Evolutionary conservation across 2,329 filamentous ascomycete species (phyloP).

Genomic region (Xylaria sp.): DNA sequence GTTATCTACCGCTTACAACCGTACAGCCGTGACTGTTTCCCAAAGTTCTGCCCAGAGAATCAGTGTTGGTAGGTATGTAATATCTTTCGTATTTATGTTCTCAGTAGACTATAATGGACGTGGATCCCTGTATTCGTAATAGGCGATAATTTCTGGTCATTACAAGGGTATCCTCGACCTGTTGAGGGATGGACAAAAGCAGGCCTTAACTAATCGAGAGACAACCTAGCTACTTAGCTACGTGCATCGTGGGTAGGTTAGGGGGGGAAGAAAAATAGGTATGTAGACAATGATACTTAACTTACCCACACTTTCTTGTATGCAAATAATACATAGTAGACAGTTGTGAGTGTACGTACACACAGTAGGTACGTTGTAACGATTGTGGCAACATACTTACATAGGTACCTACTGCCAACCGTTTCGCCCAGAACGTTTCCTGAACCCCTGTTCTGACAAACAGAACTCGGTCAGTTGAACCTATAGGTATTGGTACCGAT

Average conservation of each 20-base stretch:
- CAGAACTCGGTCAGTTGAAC: not conserved
- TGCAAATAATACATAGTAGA: too few relatives aligned
- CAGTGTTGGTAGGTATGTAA: too few relatives aligned
- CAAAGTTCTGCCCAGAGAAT: too few relatives aligned
- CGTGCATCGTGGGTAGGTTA: too few relatives aligned
- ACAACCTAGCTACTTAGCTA: too few relatives aligned
- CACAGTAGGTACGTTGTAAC: not conserved
- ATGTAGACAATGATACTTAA: too few relatives aligned
- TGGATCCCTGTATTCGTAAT: constrained; percentile 17
- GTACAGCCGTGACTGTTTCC: too few relatives aligned
- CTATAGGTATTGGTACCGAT: constrained; percentile 12
- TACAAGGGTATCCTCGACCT: not conserved
- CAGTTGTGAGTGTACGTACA: too few relatives aligned
- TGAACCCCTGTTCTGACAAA: not conserved
- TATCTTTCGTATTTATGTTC: too few relatives aligned
- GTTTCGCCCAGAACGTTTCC: not conserved
- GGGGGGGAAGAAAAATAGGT: too few relatives aligned
- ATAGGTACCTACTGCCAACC: not conserved
- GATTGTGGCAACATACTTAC: not conserved
- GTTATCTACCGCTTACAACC: not conserved
- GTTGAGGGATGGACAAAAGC: not conserved
- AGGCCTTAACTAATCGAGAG: not conserved
- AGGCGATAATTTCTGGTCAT: not conserved
- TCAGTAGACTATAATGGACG: not conserved
- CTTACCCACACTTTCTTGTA: too few relatives aligned